Base-by-base conservation (phyloP, 805 yeast species). In the Saturnispora quitensis region DNA sequence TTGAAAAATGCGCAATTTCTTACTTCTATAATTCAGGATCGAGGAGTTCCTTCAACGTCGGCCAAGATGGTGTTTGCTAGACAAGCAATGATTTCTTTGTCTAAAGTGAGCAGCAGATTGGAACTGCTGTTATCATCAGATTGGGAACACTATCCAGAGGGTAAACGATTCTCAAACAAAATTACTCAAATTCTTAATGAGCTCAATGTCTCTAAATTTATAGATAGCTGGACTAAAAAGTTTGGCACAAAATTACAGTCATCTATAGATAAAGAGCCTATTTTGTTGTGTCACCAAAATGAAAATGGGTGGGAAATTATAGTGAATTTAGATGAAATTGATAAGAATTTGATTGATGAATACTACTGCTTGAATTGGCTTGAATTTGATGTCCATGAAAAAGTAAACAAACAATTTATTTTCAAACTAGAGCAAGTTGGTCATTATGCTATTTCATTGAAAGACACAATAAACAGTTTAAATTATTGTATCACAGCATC, bases 131-230 rank as follows among this genome's bases (percentile, higher is more conserved):
- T 84, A 7, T 86, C 89, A 0, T 60, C 70, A 17, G 79, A 80
- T 7, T 84, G 90, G 90, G 67, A 64, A 20, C 66, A 72, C 9
- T 80, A 78, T 53, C 76, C 82, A 2, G 89, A 82, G 49, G 97
- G 96, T 0, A 75, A 73, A 49, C 77, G 75, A 54, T 75, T 91
- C 1, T 69, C 75, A 10, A 63, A 69, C 1, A 86, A 80, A 53
- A 72, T 78, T 24, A 57, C 62, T 2, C 64, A 69, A 0, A 69
- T 86, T 46, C 59, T 70, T n/a, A 65, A 69, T 24, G 76, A 73
- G 46, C 64, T 81, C 10, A 70, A 82, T 47, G 61, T 79, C 0
- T 65, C 72, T 27, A 53, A 50, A 0, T 57, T 76, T 0, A 75
- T 73, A 48, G 64, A 70, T 0, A 60, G 62, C 2, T 89, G 95